Base-by-base conservation (phyloP, 768 basidiomycete species). In the Lactarius hatsudake region DNA sequence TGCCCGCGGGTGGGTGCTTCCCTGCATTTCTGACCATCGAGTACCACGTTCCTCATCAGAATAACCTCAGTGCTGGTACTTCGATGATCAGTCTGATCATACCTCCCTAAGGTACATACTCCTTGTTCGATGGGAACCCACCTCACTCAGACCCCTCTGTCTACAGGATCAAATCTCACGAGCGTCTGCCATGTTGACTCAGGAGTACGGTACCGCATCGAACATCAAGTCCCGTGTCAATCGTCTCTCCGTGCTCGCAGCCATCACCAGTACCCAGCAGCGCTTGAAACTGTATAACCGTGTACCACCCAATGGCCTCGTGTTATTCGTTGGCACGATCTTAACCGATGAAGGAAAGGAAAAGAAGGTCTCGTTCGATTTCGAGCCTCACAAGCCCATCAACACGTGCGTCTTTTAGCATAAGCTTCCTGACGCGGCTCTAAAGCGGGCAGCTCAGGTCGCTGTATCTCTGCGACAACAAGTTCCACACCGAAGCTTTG, bases 151-250 rank as follows among this genome's bases (percentile, higher is more conserved):
- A 71, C 65, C 66, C 62, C 32, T 60, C 45, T 43, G n/a, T 64
- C 26, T 56, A 0, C 60, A 92, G 89, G 89, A 91, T 79, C 96
- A 98, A 86, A 93, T 99, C 77, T 96, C 96, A 43, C 89, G 94
- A 68, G 89, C 91, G 71, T 90, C 89, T 57, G 90, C 88, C 66
- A 97, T 99, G 96, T 86, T 99, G 76, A 98, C 96, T 62, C 95
- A 96, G 77, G 97, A 97, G 78, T 96, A 94, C 73, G 95, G 95
- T 62, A 98, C 96, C 8, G 97, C 97, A n/a, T 97, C 96, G 69
- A 98, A 99, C 82, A 98, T 99, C 84, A 99, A 99, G 78, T 97
- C 95, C 69, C 93, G 97, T 66, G 95, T 96, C 77, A 98, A 96
- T 82, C 88, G 97, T 73, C 87, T 97, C 23, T 99, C 97, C 51